Evolutionary conservation across 768 basidiomycete genomes (phyloP).

Genomic region (Sistotremastrum niveocremeum): DNA sequence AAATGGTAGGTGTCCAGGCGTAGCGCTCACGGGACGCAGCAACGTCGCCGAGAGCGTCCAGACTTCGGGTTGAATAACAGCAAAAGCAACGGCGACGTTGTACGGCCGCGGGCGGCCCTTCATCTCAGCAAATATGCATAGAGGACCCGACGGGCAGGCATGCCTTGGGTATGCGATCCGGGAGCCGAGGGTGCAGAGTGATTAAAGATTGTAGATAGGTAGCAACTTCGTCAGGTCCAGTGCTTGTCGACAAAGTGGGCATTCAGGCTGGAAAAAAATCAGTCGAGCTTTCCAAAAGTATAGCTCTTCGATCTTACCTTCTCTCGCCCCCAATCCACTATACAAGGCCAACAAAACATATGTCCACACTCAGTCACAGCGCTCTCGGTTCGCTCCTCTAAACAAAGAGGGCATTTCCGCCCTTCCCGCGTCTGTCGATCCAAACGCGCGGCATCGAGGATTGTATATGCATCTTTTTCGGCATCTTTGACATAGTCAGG

Average conservation of each 20-base stretch:
- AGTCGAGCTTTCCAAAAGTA: constrained; percentile 2
- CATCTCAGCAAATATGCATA: too few relatives aligned
- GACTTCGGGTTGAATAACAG: too few relatives aligned
- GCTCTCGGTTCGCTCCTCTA: constrained; percentile 73
- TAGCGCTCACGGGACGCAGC: too few relatives aligned
- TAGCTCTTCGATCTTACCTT: constrained; percentile 35
- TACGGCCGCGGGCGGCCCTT: too few relatives aligned
- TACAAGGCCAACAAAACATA: constrained; percentile 82
- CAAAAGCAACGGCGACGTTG: too few relatives aligned
- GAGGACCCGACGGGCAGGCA: too few relatives aligned
- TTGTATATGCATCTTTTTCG: constrained; percentile 58
- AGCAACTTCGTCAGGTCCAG: constrained; percentile 54
- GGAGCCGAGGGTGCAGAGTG: too few relatives aligned
- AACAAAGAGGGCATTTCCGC: constrained; percentile 68
- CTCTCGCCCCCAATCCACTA: constrained; percentile 79
- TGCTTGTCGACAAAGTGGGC: constrained; percentile 74
- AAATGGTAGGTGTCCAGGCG: too few relatives aligned
- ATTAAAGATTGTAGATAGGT: constrained; percentile 72
- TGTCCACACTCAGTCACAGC: constrained; percentile 84
- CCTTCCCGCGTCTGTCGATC: constrained; percentile 37
- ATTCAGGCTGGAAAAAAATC: constrained; percentile 46
- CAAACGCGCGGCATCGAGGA: constrained; percentile 45
- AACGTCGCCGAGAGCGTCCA: too few relatives aligned
- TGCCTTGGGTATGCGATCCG: too few relatives aligned
- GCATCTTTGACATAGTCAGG: constrained; percentile 40